A percentile compares a stretch with the other conserved stretches of the same genome.
Evolutionary conservation across 495 filamentous ascomycete species (phyloP).

Genomic region (Paragyromitra xinjiangensis): DNA sequence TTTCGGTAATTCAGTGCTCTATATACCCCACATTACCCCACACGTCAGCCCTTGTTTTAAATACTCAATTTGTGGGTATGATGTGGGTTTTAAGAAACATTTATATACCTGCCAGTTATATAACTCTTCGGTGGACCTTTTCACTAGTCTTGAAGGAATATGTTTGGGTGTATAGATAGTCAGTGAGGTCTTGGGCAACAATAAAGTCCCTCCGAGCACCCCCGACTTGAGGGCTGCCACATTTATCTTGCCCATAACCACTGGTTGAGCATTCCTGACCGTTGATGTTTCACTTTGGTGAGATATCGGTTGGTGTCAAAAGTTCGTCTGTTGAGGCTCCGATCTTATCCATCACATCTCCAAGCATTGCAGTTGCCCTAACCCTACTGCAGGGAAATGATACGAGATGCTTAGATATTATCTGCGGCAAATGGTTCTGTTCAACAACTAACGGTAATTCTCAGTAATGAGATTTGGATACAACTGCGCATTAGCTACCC

Average conservation of each 20-base stretch:
- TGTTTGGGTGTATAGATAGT: conserved; percentile 63
- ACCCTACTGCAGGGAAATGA: conserved; percentile 12
- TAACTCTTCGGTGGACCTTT: conserved; percentile 83
- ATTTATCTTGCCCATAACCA: conserved; percentile 39
- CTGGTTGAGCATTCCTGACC: conserved; percentile 19
- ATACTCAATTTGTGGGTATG: neutral
- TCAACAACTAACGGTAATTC: too few species aligned
- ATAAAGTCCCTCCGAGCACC: conserved; percentile 57
- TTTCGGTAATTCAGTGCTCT: conserved; percentile 62
- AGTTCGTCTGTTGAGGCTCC: conserved; percentile 24
- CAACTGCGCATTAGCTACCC: neutral
- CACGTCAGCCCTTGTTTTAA: neutral
- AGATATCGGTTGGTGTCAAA: conserved; percentile 12
- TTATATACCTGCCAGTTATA: conserved; percentile 82
- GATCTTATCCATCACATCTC: conserved; percentile 33
- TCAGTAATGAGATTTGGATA: too few species aligned
- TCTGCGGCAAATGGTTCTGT: too few species aligned
- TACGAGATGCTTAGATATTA: neutral
- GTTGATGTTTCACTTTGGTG: conserved; percentile 12
- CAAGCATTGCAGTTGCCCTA: conserved; percentile 16
- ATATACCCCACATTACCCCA: conserved; percentile 17
- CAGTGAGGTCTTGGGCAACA: conserved; percentile 61
- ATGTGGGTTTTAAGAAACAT: neutral
- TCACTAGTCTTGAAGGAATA: conserved; percentile 69
- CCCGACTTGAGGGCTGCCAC: conserved; percentile 25